These are phyloP conservation scores for Tolypocladium album DNA, from an alignment of 2,329 filamentous ascomycete species.

Conservation along the genomic window DNA sequence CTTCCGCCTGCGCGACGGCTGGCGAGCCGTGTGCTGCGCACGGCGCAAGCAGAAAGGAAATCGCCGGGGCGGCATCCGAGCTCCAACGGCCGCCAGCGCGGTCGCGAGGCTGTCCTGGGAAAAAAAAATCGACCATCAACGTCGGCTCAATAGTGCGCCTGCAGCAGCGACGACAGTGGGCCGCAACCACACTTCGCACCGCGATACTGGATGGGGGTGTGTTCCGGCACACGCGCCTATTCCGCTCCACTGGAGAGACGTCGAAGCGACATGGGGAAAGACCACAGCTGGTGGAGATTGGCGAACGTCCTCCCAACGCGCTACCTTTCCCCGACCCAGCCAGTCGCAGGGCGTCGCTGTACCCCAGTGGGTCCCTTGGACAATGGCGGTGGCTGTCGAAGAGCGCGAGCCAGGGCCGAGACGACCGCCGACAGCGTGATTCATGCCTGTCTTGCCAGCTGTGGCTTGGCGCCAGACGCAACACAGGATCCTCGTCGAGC, in stretches of 20 bases:
- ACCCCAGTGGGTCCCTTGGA: conserved; percentile 6
- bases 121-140: neutral
- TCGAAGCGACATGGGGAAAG: neutral
- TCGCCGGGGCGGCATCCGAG: neutral
- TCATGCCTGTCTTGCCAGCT: conserved; percentile 2
- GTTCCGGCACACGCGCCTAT: conserved; percentile 4
- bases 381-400: conserved; percentile 7
- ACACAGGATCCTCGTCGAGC: neutral
- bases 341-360: conserved; percentile 6
- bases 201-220: neutral
- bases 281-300: conserved; percentile 9
- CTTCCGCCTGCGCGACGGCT: neutral
- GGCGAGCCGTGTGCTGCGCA: neutral
- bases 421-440: conserved; percentile 3
- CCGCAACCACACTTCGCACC: neutral
- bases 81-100: neutral
- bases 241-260: conserved; percentile 1
- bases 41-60: neutral
- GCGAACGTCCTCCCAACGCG: conserved; percentile 4
- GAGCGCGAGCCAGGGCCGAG: conserved; percentile 4
- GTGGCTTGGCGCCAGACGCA: conserved; percentile 2
- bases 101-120: neutral
- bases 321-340: conserved; percentile 2
- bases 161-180: conserved; percentile 1
- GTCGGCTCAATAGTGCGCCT: conserved; percentile 3